These are phyloP conservation scores for Avicennia marina DNA, from an alignment of 257 asterid species.

Conservation along the genomic window DNA sequence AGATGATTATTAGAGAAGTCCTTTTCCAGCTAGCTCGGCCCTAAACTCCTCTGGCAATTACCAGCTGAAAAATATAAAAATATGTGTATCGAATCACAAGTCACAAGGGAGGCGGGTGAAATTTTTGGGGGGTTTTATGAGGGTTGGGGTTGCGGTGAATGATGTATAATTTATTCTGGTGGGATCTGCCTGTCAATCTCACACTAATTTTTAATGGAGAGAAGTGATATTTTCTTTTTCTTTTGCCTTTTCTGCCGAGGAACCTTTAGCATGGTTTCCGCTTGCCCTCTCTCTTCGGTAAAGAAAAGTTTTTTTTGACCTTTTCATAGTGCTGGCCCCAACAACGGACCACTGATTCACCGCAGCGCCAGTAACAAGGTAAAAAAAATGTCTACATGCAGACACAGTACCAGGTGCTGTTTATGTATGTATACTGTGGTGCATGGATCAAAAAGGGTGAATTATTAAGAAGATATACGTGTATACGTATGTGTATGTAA, in stretches of 20 bases:
- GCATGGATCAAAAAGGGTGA: no score
- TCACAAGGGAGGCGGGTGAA: slow-evolving; percentile 67
- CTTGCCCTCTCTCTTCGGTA: slow-evolving; percentile 21
- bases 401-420: slow-evolving; percentile 11
- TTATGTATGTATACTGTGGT: no score
- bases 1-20: not conserved
- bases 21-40: no score
- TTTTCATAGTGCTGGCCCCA: no score
- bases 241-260: slow-evolving; percentile 35
- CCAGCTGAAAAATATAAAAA: not conserved
- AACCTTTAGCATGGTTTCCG: slow-evolving; percentile 38
- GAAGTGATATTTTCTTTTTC: slow-evolving; percentile 15
- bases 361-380: no score
- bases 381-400: slow-evolving; percentile 17
- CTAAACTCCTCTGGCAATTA: not conserved
- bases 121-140: slow-evolving; percentile 64
- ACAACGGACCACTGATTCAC: slow-evolving; percentile 13
- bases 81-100: no score
- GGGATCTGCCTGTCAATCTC: slow-evolving; percentile 97
- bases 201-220: slow-evolving; percentile 24
- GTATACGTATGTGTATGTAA: not conserved
- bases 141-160: slow-evolving; percentile 77
- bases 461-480: not conserved
- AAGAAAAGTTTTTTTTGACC: no score
- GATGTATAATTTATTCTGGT: slow-evolving; percentile 68